Conservation (phyloP, 1,139 yeast genomes). For the Taiozyma onychis region DNA sequence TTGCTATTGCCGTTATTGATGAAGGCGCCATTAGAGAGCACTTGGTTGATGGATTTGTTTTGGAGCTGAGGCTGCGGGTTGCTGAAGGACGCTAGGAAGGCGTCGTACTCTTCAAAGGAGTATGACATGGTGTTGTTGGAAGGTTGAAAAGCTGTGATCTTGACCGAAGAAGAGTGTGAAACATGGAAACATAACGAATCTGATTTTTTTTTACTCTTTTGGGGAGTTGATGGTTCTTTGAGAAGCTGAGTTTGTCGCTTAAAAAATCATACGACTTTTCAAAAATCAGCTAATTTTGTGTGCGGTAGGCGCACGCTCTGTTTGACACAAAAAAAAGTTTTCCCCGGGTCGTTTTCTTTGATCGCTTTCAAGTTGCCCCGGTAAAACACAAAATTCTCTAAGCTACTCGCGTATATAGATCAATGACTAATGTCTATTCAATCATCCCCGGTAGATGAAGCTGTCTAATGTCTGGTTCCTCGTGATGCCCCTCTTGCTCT, state of each 20-base stretch:
- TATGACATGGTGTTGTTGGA: slow-evolving; percentile 14
- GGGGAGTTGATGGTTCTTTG: not conserved
- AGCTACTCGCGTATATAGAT: no score
- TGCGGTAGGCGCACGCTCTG: no score
- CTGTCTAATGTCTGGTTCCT: slow-evolving; percentile 15
- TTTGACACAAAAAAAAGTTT: no score
- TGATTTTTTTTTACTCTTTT: not conserved
- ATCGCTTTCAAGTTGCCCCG: no score
- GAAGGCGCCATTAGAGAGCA: not conserved
- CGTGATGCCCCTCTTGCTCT: slow-evolving; percentile 1
- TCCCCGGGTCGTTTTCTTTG: no score
- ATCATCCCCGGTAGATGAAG: slow-evolving; percentile 16
- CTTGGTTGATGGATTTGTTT: not conserved
- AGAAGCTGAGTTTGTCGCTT: not conserved
- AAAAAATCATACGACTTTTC: slow-evolving; percentile 13
- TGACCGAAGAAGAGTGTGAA: not conserved
- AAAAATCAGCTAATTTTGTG: slow-evolving; percentile 1
- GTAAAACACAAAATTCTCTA: no score
- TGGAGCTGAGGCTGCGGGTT: slow-evolving; percentile 1
- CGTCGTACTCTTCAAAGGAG: slow-evolving; percentile 27
- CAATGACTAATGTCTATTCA: not conserved
- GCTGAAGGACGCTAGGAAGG: slow-evolving; percentile 23
- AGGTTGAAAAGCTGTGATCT: not conserved
- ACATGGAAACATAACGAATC: not conserved
- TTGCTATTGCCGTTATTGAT: not conserved